phyloP scores from a whole-genome alignment of 805 yeast species.

The Starmerella riodocensis region DNA sequence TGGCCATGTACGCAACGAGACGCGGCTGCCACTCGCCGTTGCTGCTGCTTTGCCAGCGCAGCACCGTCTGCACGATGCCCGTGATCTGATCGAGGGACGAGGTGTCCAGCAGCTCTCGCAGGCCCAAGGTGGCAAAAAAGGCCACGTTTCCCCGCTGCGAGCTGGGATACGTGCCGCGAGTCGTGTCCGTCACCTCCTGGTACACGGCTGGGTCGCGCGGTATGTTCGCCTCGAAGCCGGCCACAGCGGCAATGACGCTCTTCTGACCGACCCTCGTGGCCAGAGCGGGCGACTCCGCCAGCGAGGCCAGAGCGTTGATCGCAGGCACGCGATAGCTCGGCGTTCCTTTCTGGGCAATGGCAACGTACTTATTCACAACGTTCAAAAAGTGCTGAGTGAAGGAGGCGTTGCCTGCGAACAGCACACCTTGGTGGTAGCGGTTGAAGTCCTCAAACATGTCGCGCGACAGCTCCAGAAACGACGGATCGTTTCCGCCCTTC shows the following conservation, averaged over 20 bases:
- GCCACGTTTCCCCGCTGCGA: background rate
- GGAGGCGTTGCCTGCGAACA: slow-evolving; percentile 51
- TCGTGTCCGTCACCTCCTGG: background rate
- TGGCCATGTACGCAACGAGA: slow-evolving; percentile 51
- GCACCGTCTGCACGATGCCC: slow-evolving; percentile 5
- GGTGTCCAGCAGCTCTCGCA: slow-evolving; percentile 10
- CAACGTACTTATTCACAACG: slow-evolving; percentile 19
- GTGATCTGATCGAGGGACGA: slow-evolving; percentile 7
- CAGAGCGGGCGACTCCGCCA: slow-evolving; percentile 28
- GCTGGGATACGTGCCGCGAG: background rate
- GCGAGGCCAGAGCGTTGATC: slow-evolving; percentile 33
- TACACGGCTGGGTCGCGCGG: slow-evolving; percentile 6
- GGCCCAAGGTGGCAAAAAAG: slow-evolving; percentile 1
- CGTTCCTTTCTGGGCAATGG: slow-evolving; percentile 22
- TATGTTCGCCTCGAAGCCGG: slow-evolving; percentile 20
- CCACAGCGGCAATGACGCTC: slow-evolving; percentile 21
- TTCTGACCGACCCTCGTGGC: slow-evolving; percentile 24
- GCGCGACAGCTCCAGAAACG: slow-evolving; percentile 36
- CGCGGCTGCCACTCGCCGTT: slow-evolving; percentile 38
- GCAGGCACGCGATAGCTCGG: slow-evolving; percentile 27
- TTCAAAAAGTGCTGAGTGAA: slow-evolving; percentile 39
- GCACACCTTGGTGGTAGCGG: slow-evolving; percentile 42
- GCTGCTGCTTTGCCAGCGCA: slow-evolving; percentile 7
- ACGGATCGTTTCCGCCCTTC: slow-evolving; percentile 24
- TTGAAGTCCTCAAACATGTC: slow-evolving; percentile 31